Percentiles rank a stretch among this genome's conserved stretches.
These are phyloP conservation scores for Blastomyces parvus DNA, from an alignment of 2,329 filamentous ascomycete genomes.

Conservation along the genomic window DNA sequence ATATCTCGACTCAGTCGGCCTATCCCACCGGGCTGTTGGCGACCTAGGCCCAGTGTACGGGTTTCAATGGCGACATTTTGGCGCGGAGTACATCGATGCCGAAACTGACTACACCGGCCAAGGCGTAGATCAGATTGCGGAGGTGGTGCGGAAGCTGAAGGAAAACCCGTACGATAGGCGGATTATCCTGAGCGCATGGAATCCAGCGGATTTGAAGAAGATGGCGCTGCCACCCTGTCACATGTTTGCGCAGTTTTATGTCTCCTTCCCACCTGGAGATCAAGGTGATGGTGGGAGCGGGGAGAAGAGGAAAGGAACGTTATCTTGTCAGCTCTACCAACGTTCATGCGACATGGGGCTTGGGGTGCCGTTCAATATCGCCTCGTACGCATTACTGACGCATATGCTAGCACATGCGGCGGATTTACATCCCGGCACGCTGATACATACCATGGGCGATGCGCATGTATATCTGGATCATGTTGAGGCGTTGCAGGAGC, in stretches of 20 bases:
- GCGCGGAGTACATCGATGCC: slow-evolving; percentile 74
- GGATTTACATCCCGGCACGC: slow-evolving; percentile 70
- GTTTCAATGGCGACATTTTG: slow-evolving; percentile 98
- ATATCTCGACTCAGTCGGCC: slow-evolving; percentile 77
- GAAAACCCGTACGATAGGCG: slow-evolving; percentile 78
- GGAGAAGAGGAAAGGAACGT: slow-evolving; percentile 48
- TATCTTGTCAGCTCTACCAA: slow-evolving; percentile 89
- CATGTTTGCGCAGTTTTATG: slow-evolving; percentile 97
- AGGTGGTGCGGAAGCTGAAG: slow-evolving; percentile 78
- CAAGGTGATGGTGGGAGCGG: slow-evolving; percentile 21
- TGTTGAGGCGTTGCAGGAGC: slow-evolving; percentile 71
- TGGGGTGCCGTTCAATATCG: slow-evolving; percentile 96
- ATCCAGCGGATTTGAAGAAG: slow-evolving; percentile 70
- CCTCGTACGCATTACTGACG: slow-evolving; percentile 82
- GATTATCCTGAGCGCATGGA: slow-evolving; percentile 91
- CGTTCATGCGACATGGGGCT: slow-evolving; percentile 94
- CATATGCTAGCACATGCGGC: slow-evolving; percentile 90
- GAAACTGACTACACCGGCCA: slow-evolving; percentile 74
- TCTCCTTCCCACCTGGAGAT: slow-evolving; percentile 55
- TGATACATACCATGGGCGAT: slow-evolving; percentile 96
- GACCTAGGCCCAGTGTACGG: slow-evolving; percentile 95
- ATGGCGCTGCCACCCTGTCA: slow-evolving; percentile 94
- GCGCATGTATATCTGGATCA: slow-evolving; percentile 96
- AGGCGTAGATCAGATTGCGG: slow-evolving; percentile 85
- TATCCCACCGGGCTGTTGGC: slow-evolving; percentile 70